Conservation (phyloP, 306 rosid genomes). For the Adenanthera pavonina region DNA sequence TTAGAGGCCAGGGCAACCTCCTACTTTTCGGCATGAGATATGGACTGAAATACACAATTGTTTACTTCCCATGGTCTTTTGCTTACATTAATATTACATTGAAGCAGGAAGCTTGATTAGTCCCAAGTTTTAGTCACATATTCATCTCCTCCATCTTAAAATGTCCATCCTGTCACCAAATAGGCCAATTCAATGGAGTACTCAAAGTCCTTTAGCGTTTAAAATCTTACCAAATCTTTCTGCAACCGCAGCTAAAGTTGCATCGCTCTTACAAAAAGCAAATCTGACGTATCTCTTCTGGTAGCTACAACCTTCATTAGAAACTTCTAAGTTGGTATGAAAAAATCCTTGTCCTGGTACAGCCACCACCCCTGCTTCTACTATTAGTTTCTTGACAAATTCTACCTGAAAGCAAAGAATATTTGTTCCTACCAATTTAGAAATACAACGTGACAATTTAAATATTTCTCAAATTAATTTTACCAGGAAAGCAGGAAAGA, state of each 20-base stretch:
- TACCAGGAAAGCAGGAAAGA: conserved; percentile 20
- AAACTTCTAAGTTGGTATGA: conserved; percentile 49
- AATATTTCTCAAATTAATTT: conserved; percentile 1
- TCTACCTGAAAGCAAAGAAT: conserved; percentile 56
- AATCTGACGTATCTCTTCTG: conserved; percentile 76
- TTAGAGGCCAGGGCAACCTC: conserved; percentile 57
- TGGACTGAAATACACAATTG: conserved; percentile 16
- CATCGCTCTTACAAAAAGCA: conserved; percentile 85
- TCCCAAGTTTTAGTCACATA: neutral
- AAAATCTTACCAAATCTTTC: conserved; percentile 58
- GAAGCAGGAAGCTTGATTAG: conserved; percentile 14
- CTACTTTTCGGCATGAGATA: conserved; percentile 62
- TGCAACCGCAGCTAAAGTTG: conserved; percentile 67
- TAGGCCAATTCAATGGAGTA: conserved; percentile 22
- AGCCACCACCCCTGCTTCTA: conserved; percentile 83
- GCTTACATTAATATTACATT: neutral
- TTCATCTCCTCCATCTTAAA: neutral
- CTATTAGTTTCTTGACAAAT: conserved; percentile 69
- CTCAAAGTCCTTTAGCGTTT: conserved; percentile 47
- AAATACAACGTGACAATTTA: conserved; percentile 10
- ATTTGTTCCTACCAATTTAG: neutral
- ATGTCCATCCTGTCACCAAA: neutral
- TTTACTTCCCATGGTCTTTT: neutral
- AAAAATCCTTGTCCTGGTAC: conserved; percentile 89
- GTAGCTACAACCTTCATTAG: conserved; percentile 39